Evolutionary conservation across 192 early-diverging fungal genomes (phyloP).

Genomic region (Rhizoclosmatium sp.): DNA sequence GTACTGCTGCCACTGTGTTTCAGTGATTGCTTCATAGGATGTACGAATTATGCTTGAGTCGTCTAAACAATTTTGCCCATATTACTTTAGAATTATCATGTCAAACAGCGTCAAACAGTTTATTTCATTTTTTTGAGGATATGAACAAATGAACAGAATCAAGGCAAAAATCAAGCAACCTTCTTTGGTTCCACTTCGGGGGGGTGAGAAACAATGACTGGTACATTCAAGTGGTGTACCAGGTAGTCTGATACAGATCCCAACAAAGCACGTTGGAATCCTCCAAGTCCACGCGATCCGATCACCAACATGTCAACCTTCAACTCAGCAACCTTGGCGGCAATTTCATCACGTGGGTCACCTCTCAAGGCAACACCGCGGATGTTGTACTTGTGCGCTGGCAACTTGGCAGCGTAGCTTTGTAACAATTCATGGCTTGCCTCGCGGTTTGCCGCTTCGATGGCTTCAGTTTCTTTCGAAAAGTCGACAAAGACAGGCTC

Average conservation of each 20-base stretch:
- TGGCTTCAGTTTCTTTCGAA: slow-evolving; percentile 11
- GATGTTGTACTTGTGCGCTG: slow-evolving; percentile 35
- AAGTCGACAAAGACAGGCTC: slow-evolving; percentile 19
- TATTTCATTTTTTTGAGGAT: too few species aligned
- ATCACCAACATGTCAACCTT: slow-evolving; percentile 64
- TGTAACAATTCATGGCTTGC: neutral
- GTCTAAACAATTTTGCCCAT: too few species aligned
- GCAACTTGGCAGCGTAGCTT: slow-evolving; percentile 16
- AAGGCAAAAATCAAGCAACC: too few species aligned
- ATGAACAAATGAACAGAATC: too few species aligned
- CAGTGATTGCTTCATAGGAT: too few species aligned
- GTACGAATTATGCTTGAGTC: too few species aligned
- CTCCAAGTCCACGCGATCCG: slow-evolving; percentile 64
- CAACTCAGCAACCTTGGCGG: slow-evolving; percentile 63
- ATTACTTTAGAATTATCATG: too few species aligned
- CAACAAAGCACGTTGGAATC: slow-evolving; percentile 60
- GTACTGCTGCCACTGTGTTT: too few species aligned
- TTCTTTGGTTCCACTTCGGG: neutral
- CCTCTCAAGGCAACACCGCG: slow-evolving; percentile 47
- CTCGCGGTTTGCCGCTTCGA: slow-evolving; percentile 28
- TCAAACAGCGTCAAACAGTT: too few species aligned
- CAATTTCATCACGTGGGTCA: slow-evolving; percentile 68
- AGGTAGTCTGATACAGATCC: slow-evolving; percentile 37
- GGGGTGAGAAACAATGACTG: neutral
- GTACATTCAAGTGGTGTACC: slow-evolving; percentile 28